Base-by-base conservation (phyloP, 1,284 basidiomycete genomes). In the Calocybe gambosa region DNA sequence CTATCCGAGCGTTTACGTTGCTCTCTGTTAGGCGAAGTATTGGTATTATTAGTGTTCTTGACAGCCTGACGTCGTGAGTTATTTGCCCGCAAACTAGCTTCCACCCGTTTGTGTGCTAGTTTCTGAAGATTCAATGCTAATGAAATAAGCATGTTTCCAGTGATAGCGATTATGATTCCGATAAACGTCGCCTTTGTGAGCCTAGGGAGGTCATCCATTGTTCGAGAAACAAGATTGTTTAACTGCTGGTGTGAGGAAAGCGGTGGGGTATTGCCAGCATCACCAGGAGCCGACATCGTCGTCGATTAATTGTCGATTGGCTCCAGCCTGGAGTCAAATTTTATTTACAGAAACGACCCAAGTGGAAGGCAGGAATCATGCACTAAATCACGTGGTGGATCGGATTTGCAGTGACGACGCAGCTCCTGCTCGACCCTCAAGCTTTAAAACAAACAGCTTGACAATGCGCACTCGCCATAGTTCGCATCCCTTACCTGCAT, bases 91-190 rank as follows among this genome's bases (percentile, higher is more conserved):
- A 42, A 49, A 57, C 63, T 62, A 31, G 58, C 62, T 54, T 83
- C 82, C 19, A 91, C 70, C 28, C 86, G 76, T 56, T 77, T 75
- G 67, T 97, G 93, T 0, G 92, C 92, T 5, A 96, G 79, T 63
- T 96, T 96, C 67, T 96, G 93, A 34, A 89, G 71, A 61, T 93
- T 93, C 58, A 97, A 75, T 2, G 93, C 93, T 1, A 95, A 74
- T 9, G 87, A 89, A 54, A 97, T 94, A 52, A 96, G 78, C 4
- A 94, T 64, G 61, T 96, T 96, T 39, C 93, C 93, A 1, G 75
- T 73, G 43, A 95, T 78, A 3, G 93, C 87, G 42, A 94, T 82
- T 9, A 77, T 74, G 36, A 96, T 93, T 26, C 93, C 93, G 50
- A 91, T 83, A 56, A 82, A 69, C 2, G 83, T 81, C 39, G 73